Evolutionary conservation across 2,329 filamentous ascomycete genomes (phyloP).

Genomic region (Fusarium clavum): DNA sequence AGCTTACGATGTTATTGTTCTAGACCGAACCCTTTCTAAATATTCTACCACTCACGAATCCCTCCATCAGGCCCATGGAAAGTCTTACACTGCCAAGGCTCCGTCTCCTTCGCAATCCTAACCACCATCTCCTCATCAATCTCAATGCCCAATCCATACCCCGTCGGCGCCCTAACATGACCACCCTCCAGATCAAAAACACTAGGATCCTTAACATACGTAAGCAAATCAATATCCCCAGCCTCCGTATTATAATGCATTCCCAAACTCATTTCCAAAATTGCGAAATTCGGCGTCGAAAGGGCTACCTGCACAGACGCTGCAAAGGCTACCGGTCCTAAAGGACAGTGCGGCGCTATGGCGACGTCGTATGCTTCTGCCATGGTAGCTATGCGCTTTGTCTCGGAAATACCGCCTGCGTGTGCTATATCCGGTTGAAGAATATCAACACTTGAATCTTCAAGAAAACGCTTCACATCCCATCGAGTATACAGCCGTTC

Average conservation of each 20-base stretch:
- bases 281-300: constrained; percentile 72
- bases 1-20: background rate
- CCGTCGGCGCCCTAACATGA: constrained; percentile 69
- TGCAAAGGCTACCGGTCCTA: constrained; percentile 79
- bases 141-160: constrained; percentile 75
- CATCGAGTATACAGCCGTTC: constrained; percentile 78
- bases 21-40: background rate
- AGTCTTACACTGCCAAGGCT: constrained; percentile 65
- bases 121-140: constrained; percentile 76
- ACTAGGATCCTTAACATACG: constrained; percentile 72
- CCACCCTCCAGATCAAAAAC: constrained; percentile 76
- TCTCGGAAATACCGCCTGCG: constrained; percentile 78
- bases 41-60: constrained; percentile 21
- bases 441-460: constrained; percentile 75
- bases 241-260: constrained; percentile 81
- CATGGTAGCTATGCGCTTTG: constrained; percentile 76
- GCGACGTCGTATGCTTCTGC: constrained; percentile 80
- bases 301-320: constrained; percentile 76
- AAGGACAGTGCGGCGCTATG: constrained; percentile 78
- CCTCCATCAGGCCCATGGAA: constrained; percentile 23
- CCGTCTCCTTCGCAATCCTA: constrained; percentile 65
- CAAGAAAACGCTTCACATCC: constrained; percentile 79
- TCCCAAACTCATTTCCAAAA: constrained; percentile 82
- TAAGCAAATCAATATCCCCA: constrained; percentile 72
- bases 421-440: constrained; percentile 80